phyloP scores from a whole-genome alignment of 2,329 filamentous ascomycete species.

The Plenodomus biglobosus region DNA sequence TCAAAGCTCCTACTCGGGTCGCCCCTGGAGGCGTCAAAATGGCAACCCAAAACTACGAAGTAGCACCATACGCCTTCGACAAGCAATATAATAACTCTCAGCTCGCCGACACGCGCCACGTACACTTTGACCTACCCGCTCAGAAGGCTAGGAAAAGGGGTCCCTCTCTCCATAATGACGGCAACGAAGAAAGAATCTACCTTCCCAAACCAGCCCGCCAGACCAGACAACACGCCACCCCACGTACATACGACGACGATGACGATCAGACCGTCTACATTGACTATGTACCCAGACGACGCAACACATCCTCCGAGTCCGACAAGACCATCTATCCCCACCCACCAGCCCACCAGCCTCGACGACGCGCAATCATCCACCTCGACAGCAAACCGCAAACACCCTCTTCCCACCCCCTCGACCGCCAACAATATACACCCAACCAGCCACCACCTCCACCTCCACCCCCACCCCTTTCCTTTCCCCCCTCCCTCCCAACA shows the following conservation, averaged over 20 bases:
- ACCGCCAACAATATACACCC: too few species aligned
- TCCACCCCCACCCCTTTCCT: not conserved
- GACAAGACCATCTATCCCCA: not conserved
- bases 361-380: not conserved
- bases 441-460: not conserved
- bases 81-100: not conserved
- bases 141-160: not conserved
- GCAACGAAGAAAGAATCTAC: not conserved
- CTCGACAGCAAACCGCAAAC: not conserved
- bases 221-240: not conserved
- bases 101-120: not conserved
- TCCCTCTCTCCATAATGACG: not conserved
- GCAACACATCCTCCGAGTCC: not conserved
- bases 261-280: too few species aligned
- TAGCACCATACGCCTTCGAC: not conserved
- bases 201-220: not conserved
- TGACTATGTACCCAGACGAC: not conserved
- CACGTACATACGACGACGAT: too few species aligned
- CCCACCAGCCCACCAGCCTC: not conserved
- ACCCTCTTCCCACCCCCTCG: too few species aligned
- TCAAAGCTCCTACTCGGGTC: not conserved
- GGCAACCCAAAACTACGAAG: not conserved
- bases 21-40: not conserved
- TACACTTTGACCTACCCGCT: not conserved
- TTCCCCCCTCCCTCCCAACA: conserved; percentile 13